phyloP scores from a whole-genome alignment of 148 eudicot genomes.

The Vaccinium macrocarpon region DNA sequence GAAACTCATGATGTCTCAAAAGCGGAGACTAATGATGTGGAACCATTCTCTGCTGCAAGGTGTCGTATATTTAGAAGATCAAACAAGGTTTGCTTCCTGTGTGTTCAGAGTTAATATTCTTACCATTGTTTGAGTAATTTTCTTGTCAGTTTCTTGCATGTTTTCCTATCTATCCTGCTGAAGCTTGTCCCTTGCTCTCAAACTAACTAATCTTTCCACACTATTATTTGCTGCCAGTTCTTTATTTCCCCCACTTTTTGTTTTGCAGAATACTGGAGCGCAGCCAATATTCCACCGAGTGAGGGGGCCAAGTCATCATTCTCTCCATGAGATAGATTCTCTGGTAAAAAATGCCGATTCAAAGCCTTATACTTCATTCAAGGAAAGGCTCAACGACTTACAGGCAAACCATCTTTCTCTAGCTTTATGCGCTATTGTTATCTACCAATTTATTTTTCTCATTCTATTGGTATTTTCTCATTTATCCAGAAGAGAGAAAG shows the following conservation, averaged over 20 bases:
- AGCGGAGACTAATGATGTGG: slow-evolving; percentile 31
- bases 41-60: slow-evolving; percentile 71
- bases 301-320: slow-evolving; percentile 73
- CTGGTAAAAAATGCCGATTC: slow-evolving; percentile 45
- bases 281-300: slow-evolving; percentile 66
- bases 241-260: slow-evolving; percentile 6
- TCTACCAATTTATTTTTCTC: neutral
- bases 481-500: slow-evolving; percentile 60
- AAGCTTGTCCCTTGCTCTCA: neutral
- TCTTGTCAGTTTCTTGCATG: slow-evolving; percentile 12
- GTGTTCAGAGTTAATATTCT: slow-evolving; percentile 2
- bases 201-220: neutral
- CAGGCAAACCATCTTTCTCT: slow-evolving; percentile 46
- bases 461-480: slow-evolving; percentile 7
- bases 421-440: neutral
- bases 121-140: neutral
- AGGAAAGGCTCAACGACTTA: slow-evolving; percentile 66
- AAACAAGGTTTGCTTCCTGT: slow-evolving; percentile 39
- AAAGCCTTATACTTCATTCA: slow-evolving; percentile 50
- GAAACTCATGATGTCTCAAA: slow-evolving; percentile 39
- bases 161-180: neutral
- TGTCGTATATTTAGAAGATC: slow-evolving; percentile 61
- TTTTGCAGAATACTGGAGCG: slow-evolving; percentile 39
- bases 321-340: slow-evolving; percentile 58
- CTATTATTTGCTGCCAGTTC: neutral